These are phyloP conservation scores for Gloeostereum incarnatum DNA, from an alignment of 768 basidiomycete genomes.

Conservation along the genomic window DNA sequence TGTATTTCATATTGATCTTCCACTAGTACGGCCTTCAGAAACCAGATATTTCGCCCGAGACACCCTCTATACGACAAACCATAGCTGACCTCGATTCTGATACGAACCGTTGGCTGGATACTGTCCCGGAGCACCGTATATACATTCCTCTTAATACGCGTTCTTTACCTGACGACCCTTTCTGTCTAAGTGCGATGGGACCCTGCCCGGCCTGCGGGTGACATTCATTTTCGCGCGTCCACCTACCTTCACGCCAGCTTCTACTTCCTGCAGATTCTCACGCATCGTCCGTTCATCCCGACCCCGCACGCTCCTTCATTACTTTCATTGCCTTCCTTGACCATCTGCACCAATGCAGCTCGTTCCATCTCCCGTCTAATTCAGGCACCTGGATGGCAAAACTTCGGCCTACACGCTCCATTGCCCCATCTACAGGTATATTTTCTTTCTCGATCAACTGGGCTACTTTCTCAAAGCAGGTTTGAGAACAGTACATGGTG, in stretches of 20 bases:
- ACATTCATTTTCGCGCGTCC: slow-evolving; percentile 6
- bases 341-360: slow-evolving; percentile 9
- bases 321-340: slow-evolving; percentile 8
- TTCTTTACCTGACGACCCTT: not conserved
- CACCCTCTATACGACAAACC: slow-evolving; percentile 23
- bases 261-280: slow-evolving; percentile 7
- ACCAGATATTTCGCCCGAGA: slow-evolving; percentile 21
- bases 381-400: not conserved
- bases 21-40: slow-evolving; percentile 36
- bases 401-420: slow-evolving; percentile 13
- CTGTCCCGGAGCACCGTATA: slow-evolving; percentile 32
- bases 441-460: not conserved
- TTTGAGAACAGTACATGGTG: slow-evolving; percentile 17
- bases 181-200: slow-evolving; percentile 9
- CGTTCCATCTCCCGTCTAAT: slow-evolving; percentile 4
- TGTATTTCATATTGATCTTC: not conserved
- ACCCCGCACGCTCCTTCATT: slow-evolving; percentile 6
- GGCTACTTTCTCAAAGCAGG: slow-evolving; percentile 4
- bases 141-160: not conserved
- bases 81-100: slow-evolving; percentile 42
- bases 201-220: slow-evolving; percentile 3
- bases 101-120: slow-evolving; percentile 40
- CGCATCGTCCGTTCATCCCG: slow-evolving; percentile 8
- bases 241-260: slow-evolving; percentile 6
- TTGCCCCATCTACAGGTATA: slow-evolving; percentile 27